phyloP scores from a whole-genome alignment of 2,329 filamentous ascomycete species.

The Lasiodiplodia citricola region DNA sequence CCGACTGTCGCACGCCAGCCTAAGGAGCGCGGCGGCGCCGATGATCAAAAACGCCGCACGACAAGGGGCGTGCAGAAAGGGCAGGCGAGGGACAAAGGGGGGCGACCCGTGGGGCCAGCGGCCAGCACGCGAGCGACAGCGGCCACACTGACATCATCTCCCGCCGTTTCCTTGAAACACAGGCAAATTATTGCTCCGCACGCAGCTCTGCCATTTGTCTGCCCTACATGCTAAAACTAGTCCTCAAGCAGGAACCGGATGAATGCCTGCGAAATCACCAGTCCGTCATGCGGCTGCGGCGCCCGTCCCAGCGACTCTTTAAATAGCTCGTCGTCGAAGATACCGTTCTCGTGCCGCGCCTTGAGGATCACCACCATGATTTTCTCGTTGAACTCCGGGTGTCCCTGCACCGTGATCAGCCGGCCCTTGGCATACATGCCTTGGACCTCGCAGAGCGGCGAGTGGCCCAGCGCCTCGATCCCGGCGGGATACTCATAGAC shows the following conservation, averaged over 20 bases:
- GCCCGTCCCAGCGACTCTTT: slow-evolving; percentile 71
- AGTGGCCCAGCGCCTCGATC: slow-evolving; percentile 68
- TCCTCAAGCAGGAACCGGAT: slow-evolving; percentile 74
- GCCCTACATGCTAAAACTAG: slow-evolving; percentile 15
- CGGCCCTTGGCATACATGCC: slow-evolving; percentile 73
- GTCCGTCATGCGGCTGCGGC: slow-evolving; percentile 74
- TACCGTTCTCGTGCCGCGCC: slow-evolving; percentile 66
- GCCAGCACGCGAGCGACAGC: not conserved
- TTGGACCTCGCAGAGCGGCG: slow-evolving; percentile 73
- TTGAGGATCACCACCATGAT: slow-evolving; percentile 74
- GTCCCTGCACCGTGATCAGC: slow-evolving; percentile 80
- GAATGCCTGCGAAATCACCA: slow-evolving; percentile 75
- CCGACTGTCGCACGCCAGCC: not conserved
- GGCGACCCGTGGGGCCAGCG: not conserved
- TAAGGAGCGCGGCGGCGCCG: not conserved
- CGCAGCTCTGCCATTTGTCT: slow-evolving; percentile 16
- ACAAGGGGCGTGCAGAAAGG: slow-evolving; percentile 14
- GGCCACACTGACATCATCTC: slow-evolving; percentile 12
- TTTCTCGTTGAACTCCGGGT: slow-evolving; percentile 78
- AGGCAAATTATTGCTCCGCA: slow-evolving; percentile 7
- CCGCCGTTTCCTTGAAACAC: slow-evolving; percentile 14
- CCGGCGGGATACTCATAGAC: slow-evolving; percentile 68
- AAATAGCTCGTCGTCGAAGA: slow-evolving; percentile 73
- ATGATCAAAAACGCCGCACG: slow-evolving; percentile 13
- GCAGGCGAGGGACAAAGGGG: slow-evolving; percentile 16